These are phyloP conservation scores for Calonectria pteridis DNA, from an alignment of 2,329 filamentous ascomycete species.

Conservation along the genomic window DNA sequence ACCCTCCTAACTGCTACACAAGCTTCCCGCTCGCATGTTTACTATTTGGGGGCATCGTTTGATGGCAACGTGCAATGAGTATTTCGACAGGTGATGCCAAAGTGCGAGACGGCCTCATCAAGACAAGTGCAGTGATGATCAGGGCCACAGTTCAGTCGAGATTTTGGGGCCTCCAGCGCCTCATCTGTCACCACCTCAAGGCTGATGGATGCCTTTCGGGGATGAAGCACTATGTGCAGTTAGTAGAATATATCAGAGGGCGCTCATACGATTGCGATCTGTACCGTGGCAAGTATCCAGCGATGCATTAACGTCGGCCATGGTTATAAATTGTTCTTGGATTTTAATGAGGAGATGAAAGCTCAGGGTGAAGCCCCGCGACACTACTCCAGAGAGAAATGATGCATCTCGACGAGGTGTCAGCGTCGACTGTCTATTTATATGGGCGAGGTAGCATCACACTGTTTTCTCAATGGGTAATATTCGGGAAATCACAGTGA, in stretches of 20 bases:
- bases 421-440: slow-evolving; percentile 14
- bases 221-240: slow-evolving; percentile 1
- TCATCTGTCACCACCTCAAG: background rate
- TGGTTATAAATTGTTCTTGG: background rate
- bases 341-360: background rate
- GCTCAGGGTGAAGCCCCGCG: background rate
- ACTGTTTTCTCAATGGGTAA: background rate
- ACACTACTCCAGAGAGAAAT: background rate
- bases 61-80: slow-evolving; percentile 8
- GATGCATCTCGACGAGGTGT: background rate
- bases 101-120: slow-evolving; percentile 5
- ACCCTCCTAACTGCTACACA: background rate
- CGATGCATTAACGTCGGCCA: slow-evolving; percentile 25
- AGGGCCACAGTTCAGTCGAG: slow-evolving; percentile 4
- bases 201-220: background rate
- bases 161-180: background rate
- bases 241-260: background rate
- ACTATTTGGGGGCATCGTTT: background rate
- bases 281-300: slow-evolving; percentile 15
- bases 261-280: background rate
- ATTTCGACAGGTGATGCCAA: slow-evolving; percentile 20
- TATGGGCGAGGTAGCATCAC: background rate
- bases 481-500: background rate
- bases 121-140: slow-evolving; percentile 22
- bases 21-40: background rate